A percentile compares a stretch with the other conserved stretches of the same genome.
These are phyloP conservation scores for Musa balbisiana DNA, from an alignment of 202 grass and related monocot genomes.

Conservation along the genomic window DNA sequence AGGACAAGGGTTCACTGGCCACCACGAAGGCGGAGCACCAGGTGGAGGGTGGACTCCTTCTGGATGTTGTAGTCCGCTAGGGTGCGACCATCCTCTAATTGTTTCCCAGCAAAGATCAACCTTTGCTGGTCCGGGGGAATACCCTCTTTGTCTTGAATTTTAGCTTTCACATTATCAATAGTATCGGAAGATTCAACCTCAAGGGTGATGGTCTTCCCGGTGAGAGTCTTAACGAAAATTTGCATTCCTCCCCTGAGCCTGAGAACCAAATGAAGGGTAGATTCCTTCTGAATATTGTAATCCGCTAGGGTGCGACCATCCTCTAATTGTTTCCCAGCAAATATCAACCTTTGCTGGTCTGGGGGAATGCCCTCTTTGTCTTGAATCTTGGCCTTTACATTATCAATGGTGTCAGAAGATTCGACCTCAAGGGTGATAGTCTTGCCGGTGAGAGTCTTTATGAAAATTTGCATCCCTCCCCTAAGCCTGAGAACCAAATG, in stretches of 20 bases:
- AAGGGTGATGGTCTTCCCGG: background rate
- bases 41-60: background rate
- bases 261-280: background rate
- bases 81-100: constrained; percentile 3
- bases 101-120: constrained; percentile 6
- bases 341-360: background rate
- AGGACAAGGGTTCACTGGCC: background rate
- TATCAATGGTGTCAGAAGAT: constrained; percentile 1
- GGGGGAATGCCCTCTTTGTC: constrained; percentile 10
- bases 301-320: background rate
- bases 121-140: background rate
- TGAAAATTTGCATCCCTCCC: constrained; percentile 1
- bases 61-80: constrained; percentile 2
- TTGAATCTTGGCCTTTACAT: background rate
- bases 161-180: background rate
- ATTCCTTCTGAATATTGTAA: constrained; percentile 2
- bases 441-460: background rate
- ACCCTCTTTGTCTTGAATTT: constrained; percentile 1
- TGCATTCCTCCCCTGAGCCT: background rate
- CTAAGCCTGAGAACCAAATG: background rate
- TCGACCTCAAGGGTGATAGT: background rate
- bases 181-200: background rate
- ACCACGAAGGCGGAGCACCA: constrained; percentile 7
- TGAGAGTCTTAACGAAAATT: constrained; percentile 1
- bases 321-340: background rate